phyloP scores from a whole-genome alignment of 768 basidiomycete genomes.

The Tulasnella sp. region DNA sequence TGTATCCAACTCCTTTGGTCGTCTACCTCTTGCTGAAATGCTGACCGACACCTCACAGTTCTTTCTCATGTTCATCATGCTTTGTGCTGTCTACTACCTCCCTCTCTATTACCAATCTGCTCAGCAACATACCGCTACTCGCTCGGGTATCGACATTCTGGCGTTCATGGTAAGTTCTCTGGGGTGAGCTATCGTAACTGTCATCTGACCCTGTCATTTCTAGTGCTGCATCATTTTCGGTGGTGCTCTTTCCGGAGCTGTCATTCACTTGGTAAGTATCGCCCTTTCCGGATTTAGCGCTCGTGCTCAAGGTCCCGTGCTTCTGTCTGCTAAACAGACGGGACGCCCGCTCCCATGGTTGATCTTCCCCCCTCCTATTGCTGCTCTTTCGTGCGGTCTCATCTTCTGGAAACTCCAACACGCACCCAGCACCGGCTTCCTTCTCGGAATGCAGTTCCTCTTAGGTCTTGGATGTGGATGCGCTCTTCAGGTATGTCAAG shows the following conservation, averaged over 20 bases:
- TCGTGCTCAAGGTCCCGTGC: neutral
- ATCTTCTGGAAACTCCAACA: conserved; percentile 24
- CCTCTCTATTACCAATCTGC: conserved; percentile 31
- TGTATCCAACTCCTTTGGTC: neutral
- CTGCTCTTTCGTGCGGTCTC: conserved; percentile 32
- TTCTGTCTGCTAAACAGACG: neutral
- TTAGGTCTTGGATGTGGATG: conserved; percentile 35
- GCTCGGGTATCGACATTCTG: conserved; percentile 34
- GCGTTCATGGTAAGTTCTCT: conserved; percentile 28
- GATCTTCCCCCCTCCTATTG: conserved; percentile 28
- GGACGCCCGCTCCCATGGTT: conserved; percentile 32
- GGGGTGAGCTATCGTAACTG: neutral
- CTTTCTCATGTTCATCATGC: conserved; percentile 25
- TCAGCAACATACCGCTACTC: conserved; percentile 29
- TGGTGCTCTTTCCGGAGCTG: conserved; percentile 30
- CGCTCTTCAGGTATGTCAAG: conserved; percentile 28
- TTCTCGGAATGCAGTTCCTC: conserved; percentile 36
- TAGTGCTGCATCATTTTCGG: conserved; percentile 27
- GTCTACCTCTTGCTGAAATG: neutral
- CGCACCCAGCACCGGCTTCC: conserved; percentile 3
- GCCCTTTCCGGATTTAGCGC: neutral
- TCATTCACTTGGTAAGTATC: conserved; percentile 23
- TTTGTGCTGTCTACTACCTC: conserved; percentile 31
- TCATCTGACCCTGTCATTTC: neutral
- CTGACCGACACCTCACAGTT: conserved; percentile 18